phyloP scores from a whole-genome alignment of 2,329 filamentous ascomycete genomes.

The Trichoderma koningii region DNA sequence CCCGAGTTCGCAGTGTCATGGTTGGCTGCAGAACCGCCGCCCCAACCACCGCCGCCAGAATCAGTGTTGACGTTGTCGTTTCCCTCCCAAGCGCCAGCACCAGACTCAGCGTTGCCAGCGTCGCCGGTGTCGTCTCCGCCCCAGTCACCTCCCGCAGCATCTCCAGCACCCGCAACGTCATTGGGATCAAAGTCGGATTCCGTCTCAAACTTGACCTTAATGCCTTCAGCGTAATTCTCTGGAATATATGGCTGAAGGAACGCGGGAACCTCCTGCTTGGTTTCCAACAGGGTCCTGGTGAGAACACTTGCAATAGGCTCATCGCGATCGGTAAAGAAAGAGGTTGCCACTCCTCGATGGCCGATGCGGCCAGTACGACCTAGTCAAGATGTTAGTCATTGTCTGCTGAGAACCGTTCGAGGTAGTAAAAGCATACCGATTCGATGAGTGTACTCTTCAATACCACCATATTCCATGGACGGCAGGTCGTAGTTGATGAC shows the following conservation, averaged over 20 bases:
- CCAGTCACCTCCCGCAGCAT: slow-evolving; percentile 30
- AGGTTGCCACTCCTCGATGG: slow-evolving; percentile 80
- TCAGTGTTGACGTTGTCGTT: slow-evolving; percentile 27
- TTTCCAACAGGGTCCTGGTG: slow-evolving; percentile 80
- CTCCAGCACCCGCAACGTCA: slow-evolving; percentile 37
- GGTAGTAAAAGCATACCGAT: slow-evolving; percentile 65
- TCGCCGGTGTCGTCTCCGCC: slow-evolving; percentile 9
- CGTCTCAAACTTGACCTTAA: slow-evolving; percentile 57
- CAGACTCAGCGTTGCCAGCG: slow-evolving; percentile 6
- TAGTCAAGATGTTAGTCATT: slow-evolving; percentile 38
- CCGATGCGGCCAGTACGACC: slow-evolving; percentile 94
- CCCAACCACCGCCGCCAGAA: slow-evolving; percentile 26
- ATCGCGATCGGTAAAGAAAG: slow-evolving; percentile 82
- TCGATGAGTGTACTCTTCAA: slow-evolving; percentile 90
- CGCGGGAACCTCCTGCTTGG: slow-evolving; percentile 74
- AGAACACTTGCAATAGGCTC: slow-evolving; percentile 71
- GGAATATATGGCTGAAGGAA: slow-evolving; percentile 71
- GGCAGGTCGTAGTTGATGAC: slow-evolving; percentile 95
- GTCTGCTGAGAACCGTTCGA: background rate
- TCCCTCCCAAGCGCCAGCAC: slow-evolving; percentile 32
- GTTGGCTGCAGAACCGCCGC: background rate
- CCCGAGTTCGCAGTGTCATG: slow-evolving; percentile 6
- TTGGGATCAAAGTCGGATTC: slow-evolving; percentile 55
- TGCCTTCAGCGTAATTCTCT: slow-evolving; percentile 48
- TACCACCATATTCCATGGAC: slow-evolving; percentile 72